These are phyloP conservation scores for Biscutella laevigata DNA, from an alignment of 441 rosid genomes.

Conservation along the genomic window DNA sequence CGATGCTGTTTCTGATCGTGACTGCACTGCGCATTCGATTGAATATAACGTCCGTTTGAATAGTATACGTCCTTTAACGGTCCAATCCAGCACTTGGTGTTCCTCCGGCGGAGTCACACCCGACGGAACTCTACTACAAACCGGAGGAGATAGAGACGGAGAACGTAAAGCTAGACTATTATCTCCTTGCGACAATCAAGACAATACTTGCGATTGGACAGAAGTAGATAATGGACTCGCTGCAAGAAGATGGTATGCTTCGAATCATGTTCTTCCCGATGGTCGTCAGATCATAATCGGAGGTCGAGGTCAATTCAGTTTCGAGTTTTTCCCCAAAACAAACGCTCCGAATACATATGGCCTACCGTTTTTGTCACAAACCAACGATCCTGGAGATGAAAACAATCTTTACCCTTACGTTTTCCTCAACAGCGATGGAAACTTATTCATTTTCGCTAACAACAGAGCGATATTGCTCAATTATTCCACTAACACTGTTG, in stretches of 20 bases:
- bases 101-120: constrained; percentile 32
- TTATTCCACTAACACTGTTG: constrained; percentile 28
- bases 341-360: constrained; percentile 13
- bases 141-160: constrained; percentile 27
- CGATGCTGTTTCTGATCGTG: constrained; percentile 4
- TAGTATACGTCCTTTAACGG: constrained; percentile 25
- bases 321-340: constrained; percentile 27
- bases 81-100: constrained; percentile 31
- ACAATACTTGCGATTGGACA: constrained; percentile 16
- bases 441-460: constrained; percentile 47
- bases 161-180: constrained; percentile 21
- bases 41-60: constrained; percentile 27
- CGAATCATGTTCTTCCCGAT: constrained; percentile 29
- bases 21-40: constrained; percentile 34
- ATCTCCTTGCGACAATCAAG: not conserved
- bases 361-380: constrained; percentile 14
- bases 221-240: constrained; percentile 20
- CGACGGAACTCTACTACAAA: constrained; percentile 25
- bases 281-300: constrained; percentile 28
- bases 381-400: constrained; percentile 18
- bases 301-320: constrained; percentile 22
- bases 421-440: constrained; percentile 42
- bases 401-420: constrained; percentile 43
- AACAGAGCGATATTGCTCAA: constrained; percentile 42
- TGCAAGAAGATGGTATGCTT: constrained; percentile 31